Conservation (phyloP, 345 rosid genomes). For the Toxicodendron radicans region DNA sequence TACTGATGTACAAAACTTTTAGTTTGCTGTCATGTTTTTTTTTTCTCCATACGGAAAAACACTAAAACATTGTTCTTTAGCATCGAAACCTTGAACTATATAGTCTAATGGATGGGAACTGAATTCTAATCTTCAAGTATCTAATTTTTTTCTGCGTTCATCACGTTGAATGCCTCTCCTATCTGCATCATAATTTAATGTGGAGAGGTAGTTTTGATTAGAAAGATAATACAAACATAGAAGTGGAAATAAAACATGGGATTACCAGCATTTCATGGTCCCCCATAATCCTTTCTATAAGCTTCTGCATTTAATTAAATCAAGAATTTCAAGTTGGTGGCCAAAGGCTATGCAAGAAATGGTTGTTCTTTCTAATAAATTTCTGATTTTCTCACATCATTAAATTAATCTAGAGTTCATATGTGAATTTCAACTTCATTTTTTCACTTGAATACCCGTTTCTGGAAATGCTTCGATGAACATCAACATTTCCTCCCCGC, state of each 20-base stretch:
- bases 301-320: conserved; percentile 34
- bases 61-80: too few species aligned
- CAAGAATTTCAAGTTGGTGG: background rate
- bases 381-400: background rate
- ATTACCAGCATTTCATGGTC: conserved; percentile 92
- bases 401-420: background rate
- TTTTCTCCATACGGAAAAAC: too few species aligned
- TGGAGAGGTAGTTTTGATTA: too few species aligned
- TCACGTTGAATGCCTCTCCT: conserved; percentile 26
- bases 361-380: too few species aligned
- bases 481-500: conserved; percentile 96
- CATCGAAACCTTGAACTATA: too few species aligned
- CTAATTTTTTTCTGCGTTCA: background rate
- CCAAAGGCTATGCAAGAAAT: too few species aligned
- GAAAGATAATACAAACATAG: background rate
- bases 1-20: background rate
- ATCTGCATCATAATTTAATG: conserved; percentile 41
- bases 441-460: conserved; percentile 40
- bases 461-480: conserved; percentile 87
- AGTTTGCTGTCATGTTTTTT: too few species aligned
- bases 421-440: background rate
- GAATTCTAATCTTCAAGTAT: background rate
- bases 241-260: background rate
- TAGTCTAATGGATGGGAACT: background rate
- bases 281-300: conserved; percentile 83